Evolutionary conservation across 164 flowering plant genomes (phyloP).

Genomic region (Chimonanthus praecox): DNA sequence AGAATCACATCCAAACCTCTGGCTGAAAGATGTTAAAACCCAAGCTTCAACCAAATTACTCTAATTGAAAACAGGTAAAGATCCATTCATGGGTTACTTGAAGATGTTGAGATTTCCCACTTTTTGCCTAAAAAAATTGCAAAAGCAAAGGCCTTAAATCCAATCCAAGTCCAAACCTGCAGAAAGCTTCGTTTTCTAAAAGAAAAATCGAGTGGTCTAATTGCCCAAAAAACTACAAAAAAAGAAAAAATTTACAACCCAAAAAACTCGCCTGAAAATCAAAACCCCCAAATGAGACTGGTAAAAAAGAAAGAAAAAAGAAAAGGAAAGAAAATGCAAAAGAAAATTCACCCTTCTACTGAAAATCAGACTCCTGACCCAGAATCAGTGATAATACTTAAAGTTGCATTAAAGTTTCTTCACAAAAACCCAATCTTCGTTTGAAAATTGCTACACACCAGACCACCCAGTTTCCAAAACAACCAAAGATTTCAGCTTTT

Average conservation of each 20-base stretch:
- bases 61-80: neutral
- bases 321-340: neutral
- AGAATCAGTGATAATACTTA: neutral
- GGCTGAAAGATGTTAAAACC: neutral
- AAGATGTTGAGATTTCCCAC: neutral
- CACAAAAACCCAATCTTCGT: slow-evolving; percentile 1
- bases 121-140: neutral
- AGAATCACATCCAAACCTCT: slow-evolving; percentile 9
- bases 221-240: neutral
- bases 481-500: neutral
- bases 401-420: neutral
- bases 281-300: neutral
- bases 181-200: neutral
- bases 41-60: neutral
- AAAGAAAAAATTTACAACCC: neutral
- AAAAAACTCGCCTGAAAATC: neutral
- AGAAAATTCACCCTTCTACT: neutral
- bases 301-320: neutral
- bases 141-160: neutral
- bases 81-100: neutral
- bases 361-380: slow-evolving; percentile 8
- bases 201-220: neutral
- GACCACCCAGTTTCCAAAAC: slow-evolving; percentile 3
- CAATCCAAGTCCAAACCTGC: neutral
- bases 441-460: neutral